A percentile compares a stretch with the other conserved stretches of the same genome.
These are phyloP conservation scores for Calonectria pseudoreteaudii DNA, from an alignment of 2,329 filamentous ascomycete genomes.

Conservation along the genomic window DNA sequence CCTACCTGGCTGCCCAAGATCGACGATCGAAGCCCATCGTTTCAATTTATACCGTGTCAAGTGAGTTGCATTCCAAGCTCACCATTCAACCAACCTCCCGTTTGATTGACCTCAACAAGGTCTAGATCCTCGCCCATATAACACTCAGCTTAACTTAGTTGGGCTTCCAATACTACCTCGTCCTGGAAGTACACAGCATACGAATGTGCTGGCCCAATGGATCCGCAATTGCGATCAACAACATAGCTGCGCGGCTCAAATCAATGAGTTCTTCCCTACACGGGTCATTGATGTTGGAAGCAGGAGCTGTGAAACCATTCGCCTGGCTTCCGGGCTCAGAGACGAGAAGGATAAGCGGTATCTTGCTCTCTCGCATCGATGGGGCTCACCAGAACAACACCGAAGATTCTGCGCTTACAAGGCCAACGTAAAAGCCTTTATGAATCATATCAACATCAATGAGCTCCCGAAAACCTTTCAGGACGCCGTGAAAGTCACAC, in stretches of 20 bases:
- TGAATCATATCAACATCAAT: background rate
- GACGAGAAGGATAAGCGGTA: background rate
- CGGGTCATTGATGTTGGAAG: background rate
- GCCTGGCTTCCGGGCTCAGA: background rate
- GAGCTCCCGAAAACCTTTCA: background rate
- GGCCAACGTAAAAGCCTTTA: background rate
- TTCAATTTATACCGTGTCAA: background rate
- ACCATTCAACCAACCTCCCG: no score
- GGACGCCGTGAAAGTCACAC: background rate
- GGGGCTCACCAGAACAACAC: background rate
- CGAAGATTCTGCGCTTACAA: background rate
- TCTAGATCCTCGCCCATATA: background rate
- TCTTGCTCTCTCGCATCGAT: background rate
- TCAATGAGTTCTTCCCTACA: background rate
- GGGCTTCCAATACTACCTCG: background rate
- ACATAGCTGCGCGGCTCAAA: background rate
- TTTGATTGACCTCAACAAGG: background rate
- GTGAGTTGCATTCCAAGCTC: background rate
- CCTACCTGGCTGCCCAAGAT: background rate
- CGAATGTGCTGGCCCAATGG: background rate
- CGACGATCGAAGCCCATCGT: background rate
- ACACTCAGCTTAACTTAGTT: background rate
- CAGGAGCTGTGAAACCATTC: background rate
- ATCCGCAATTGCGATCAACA: background rate
- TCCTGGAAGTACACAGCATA: background rate